phyloP scores from a whole-genome alignment of 495 filamentous ascomycete species.

The Talaromyces borbonicus region DNA sequence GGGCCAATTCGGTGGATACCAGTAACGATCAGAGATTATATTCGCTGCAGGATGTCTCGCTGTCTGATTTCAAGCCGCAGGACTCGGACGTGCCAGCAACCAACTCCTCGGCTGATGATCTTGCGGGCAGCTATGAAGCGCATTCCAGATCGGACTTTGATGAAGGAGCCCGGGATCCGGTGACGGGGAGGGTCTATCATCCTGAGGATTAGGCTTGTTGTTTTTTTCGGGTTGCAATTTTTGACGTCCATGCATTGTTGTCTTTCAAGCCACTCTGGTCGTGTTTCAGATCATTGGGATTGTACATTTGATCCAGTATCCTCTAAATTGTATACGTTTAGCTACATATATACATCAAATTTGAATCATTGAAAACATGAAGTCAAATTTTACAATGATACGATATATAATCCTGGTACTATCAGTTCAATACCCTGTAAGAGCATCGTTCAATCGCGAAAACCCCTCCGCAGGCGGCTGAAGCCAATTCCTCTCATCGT shows the following conservation, averaged over 20 bases:
- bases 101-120: slow-evolving; percentile 4
- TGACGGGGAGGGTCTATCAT: slow-evolving; percentile 6
- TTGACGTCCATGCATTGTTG: too few relatives aligned
- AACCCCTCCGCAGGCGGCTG: slow-evolving; percentile 75
- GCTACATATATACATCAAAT: too few relatives aligned
- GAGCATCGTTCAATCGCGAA: slow-evolving; percentile 23
- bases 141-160: background rate
- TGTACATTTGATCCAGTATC: too few relatives aligned
- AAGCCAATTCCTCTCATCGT: slow-evolving; percentile 87
- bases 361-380: background rate
- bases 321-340: too few relatives aligned
- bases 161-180: slow-evolving; percentile 7
- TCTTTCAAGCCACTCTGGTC: too few relatives aligned
- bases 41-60: slow-evolving; percentile 3
- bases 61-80: slow-evolving; percentile 1
- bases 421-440: background rate
- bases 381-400: background rate
- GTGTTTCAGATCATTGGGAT: background rate
- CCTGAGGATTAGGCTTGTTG: background rate
- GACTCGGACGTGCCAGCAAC: background rate
- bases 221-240: background rate
- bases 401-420: background rate
- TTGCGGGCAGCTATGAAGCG: background rate
- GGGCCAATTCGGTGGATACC: slow-evolving; percentile 1
- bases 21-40: slow-evolving; percentile 1